A percentile compares a stretch with the other conserved stretches of the same genome.
These are phyloP conservation scores for Simplicillium aogashimaense DNA, from an alignment of 2,329 filamentous ascomycete species.

Conservation along the genomic window DNA sequence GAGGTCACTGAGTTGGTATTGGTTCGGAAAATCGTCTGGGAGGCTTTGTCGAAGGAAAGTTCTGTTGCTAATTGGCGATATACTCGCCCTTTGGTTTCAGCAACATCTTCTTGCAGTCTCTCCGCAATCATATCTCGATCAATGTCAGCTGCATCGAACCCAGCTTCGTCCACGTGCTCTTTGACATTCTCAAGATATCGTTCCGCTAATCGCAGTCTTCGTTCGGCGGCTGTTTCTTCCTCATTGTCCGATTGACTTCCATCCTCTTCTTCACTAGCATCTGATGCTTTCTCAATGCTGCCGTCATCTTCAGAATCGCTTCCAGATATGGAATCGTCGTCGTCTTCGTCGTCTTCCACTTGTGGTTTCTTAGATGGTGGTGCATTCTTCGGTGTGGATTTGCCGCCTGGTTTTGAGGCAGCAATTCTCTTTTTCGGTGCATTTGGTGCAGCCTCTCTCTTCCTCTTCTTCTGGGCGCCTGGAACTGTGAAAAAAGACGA, in stretches of 20 bases:
- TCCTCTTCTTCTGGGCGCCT: conserved; percentile 81
- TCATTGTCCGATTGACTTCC: conserved; percentile 50
- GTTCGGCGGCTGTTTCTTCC: conserved; percentile 81
- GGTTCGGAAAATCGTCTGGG: conserved; percentile 64
- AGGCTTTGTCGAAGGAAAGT: conserved; percentile 58
- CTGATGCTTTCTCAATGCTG: conserved; percentile 25
- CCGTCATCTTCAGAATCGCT: conserved; percentile 65
- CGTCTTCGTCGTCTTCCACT: conserved; percentile 28
- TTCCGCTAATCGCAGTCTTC: conserved; percentile 77
- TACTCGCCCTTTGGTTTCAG: conserved; percentile 81
- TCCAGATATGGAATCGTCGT: conserved; percentile 75
- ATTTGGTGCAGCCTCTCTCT: conserved; percentile 50
- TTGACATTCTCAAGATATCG: conserved; percentile 86
- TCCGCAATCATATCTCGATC: conserved; percentile 89
- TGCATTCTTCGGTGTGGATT: conserved; percentile 28
- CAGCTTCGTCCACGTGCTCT: conserved; percentile 67
- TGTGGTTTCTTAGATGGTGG: conserved; percentile 30
- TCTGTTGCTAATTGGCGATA: conserved; percentile 71
- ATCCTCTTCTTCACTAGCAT: conserved; percentile 32
- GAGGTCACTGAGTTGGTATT: conserved; percentile 72
- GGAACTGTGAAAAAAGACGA: conserved; percentile 94
- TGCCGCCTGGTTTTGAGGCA: conserved; percentile 31
- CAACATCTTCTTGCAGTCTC: conserved; percentile 80
- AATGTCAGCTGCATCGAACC: conserved; percentile 90
- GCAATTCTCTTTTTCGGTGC: conserved; percentile 50